phyloP scores from a whole-genome alignment of 1,139 yeast species.

The Suhomyces wounanorum region DNA sequence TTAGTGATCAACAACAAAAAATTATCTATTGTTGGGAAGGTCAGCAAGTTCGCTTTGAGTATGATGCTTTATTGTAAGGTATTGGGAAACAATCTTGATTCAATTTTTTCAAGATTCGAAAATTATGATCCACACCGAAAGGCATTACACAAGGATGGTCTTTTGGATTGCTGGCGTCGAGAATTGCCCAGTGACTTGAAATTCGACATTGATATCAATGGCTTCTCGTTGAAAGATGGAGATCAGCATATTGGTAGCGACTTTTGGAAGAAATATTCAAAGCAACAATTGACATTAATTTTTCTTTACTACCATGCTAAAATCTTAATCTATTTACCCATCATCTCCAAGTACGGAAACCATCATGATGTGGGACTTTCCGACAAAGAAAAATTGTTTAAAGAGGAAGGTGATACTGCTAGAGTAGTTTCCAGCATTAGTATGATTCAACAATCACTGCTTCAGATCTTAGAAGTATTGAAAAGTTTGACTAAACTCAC shows the following conservation, averaged over 20 bases:
- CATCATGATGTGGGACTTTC: slow-evolving; percentile 50
- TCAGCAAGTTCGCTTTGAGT: slow-evolving; percentile 60
- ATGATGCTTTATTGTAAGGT: slow-evolving; percentile 73
- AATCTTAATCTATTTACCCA: slow-evolving; percentile 76
- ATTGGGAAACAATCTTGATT: slow-evolving; percentile 71
- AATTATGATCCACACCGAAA: slow-evolving; percentile 36
- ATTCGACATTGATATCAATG: slow-evolving; percentile 70
- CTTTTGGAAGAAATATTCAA: slow-evolving; percentile 35
- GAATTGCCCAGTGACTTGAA: slow-evolving; percentile 63
- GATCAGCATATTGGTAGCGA: slow-evolving; percentile 31
- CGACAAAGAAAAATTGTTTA: slow-evolving; percentile 37
- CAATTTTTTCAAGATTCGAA: slow-evolving; percentile 54
- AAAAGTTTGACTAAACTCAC: slow-evolving; percentile 46
- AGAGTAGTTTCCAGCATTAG: slow-evolving; percentile 52
- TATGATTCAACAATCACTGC: slow-evolving; percentile 74
- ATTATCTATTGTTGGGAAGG: slow-evolving; percentile 68
- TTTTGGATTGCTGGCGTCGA: slow-evolving; percentile 77
- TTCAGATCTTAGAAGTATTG: slow-evolving; percentile 62
- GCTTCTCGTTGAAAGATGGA: slow-evolving; percentile 45
- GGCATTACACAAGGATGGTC: slow-evolving; percentile 61
- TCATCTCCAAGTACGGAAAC: slow-evolving; percentile 52
- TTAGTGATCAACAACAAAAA: slow-evolving; percentile 59
- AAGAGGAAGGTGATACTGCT: slow-evolving; percentile 27
- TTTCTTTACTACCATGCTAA: slow-evolving; percentile 79
- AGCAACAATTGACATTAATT: slow-evolving; percentile 60